Conservation (phyloP, 768 basidiomycete species). For the Tricholoma flavovirens region DNA sequence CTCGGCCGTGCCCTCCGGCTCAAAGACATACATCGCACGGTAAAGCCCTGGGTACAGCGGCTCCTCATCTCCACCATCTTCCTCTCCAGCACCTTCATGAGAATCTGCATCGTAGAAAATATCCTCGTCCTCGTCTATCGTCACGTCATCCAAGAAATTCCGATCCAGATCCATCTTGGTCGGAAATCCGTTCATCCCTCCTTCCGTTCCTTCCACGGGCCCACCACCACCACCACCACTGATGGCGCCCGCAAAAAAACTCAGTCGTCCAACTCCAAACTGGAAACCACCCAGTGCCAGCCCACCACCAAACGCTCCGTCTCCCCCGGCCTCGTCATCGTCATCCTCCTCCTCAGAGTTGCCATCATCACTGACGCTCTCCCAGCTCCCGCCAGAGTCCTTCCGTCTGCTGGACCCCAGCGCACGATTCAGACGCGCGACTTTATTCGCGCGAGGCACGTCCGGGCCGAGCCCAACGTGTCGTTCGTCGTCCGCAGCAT, state of each 20-base stretch:
- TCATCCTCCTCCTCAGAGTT: conserved; percentile 11
- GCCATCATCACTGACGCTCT: conserved; percentile 14
- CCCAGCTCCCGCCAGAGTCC: conserved; percentile 5
- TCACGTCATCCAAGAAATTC: conserved; percentile 37
- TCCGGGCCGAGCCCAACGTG: conserved; percentile 34
- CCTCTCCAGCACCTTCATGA: conserved; percentile 15
- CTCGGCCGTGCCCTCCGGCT: conserved; percentile 78
- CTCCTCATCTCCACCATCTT: conserved; percentile 25
- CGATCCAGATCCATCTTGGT: conserved; percentile 40
- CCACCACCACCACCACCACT: too few relatives aligned
- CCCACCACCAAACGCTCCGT: conserved; percentile 25
- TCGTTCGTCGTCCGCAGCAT: conserved; percentile 28
- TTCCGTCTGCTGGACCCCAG: conserved; percentile 11
- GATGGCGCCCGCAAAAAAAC: conserved; percentile 4
- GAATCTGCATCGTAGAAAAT: conserved; percentile 6
- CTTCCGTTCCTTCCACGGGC: conserved; percentile 18
- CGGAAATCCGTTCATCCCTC: conserved; percentile 30
- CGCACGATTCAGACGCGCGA: conserved; percentile 27
- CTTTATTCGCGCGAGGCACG: conserved; percentile 34
- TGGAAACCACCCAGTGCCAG: conserved; percentile 4
- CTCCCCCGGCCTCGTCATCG: conserved; percentile 17
- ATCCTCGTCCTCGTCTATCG: conserved; percentile 20
- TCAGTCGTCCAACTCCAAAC: not conserved
- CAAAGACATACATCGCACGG: conserved; percentile 72
- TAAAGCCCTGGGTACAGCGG: conserved; percentile 66